Conservation (phyloP, 2,329 filamentous ascomycete species). For the Trichoderma guizhouense region DNA sequence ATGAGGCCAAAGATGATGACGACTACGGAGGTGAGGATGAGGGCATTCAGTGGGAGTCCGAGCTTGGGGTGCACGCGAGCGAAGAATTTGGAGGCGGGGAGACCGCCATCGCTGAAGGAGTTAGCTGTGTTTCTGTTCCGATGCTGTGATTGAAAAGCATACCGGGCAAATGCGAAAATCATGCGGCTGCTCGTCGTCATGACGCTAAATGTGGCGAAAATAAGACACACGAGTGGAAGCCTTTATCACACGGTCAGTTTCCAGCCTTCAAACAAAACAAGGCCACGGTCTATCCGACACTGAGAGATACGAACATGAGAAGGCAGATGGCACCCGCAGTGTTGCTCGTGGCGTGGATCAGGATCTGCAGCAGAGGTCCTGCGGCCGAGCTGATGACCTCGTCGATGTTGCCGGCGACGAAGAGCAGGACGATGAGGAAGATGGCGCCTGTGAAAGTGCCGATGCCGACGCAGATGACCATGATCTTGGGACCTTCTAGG, state of each 20-base stretch:
- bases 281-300: neutral
- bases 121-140: neutral
- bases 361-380: constrained; percentile 59
- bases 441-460: constrained; percentile 61
- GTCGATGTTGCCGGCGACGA: constrained; percentile 58
- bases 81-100: constrained; percentile 60
- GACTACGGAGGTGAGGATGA: constrained; percentile 57
- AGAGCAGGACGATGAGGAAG: constrained; percentile 61
- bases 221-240: constrained; percentile 58
- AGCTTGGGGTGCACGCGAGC: constrained; percentile 59
- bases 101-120: constrained; percentile 52
- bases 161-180: constrained; percentile 60
- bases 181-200: constrained; percentile 66
- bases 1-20: constrained; percentile 68
- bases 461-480: constrained; percentile 58
- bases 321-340: constrained; percentile 61
- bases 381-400: constrained; percentile 52
- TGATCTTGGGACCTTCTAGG: constrained; percentile 32
- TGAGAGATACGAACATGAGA: constrained; percentile 47
- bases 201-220: constrained; percentile 61
- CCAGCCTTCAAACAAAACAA: neutral
- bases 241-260: constrained; percentile 5
- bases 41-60: constrained; percentile 63
- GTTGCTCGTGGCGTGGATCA: constrained; percentile 60
- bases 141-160: constrained; percentile 31